A percentile compares a stretch with the other conserved stretches of the same genome.
Conservation (phyloP, 306 rosid genomes). For the Vachellia pachyceras region DNA sequence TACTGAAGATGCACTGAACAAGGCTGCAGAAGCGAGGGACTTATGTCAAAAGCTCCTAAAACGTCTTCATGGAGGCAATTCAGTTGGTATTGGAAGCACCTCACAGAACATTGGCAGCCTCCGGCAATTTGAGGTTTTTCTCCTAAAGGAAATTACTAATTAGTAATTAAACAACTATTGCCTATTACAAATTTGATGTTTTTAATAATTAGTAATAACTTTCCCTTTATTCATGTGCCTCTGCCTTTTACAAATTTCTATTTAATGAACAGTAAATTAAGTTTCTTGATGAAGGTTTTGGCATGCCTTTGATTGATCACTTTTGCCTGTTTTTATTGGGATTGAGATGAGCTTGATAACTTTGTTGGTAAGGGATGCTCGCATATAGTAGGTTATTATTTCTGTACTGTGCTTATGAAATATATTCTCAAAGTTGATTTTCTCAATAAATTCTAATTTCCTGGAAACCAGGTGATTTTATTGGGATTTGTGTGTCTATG, state of each 20-base stretch:
- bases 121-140: conserved; percentile 85
- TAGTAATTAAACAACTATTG: neutral
- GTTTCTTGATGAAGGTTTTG: conserved; percentile 5
- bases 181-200: neutral
- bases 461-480: conserved; percentile 18
- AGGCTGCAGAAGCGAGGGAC: conserved; percentile 94
- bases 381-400: neutral
- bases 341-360: conserved; percentile 6
- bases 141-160: neutral
- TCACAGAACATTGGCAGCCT: conserved; percentile 84
- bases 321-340: neutral
- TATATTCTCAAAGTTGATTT: conserved; percentile 31
- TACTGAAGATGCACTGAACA: conserved; percentile 96
- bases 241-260: neutral
- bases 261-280: conserved; percentile 6
- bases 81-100: conserved; percentile 74
- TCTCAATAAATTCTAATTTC: conserved; percentile 18
- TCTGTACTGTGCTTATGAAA: neutral
- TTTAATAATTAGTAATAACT: neutral
- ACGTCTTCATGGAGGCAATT: conserved; percentile 76
- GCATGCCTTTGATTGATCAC: conserved; percentile 26
- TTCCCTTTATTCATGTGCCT: conserved; percentile 22
- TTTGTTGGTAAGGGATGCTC: neutral
- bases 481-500: conserved; percentile 10
- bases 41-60: conserved; percentile 73